Percentiles rank a stretch among this genome's conserved stretches.
Evolutionary conservation across 768 basidiomycete genomes (phyloP).

Genomic region (Termitomyces sp.): DNA sequence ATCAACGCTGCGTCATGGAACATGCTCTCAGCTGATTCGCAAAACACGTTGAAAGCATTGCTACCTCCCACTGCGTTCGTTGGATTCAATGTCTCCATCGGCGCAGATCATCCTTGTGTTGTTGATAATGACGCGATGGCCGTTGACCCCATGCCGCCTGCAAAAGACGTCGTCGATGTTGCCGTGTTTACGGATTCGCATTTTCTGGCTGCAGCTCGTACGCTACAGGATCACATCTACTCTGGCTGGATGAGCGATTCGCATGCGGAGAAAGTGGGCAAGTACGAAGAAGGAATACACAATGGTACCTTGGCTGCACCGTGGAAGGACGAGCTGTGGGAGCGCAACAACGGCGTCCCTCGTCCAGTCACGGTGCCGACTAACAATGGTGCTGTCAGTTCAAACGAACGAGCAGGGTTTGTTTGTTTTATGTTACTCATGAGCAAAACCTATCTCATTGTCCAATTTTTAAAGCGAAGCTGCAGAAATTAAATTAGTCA

Average conservation of each 20-base stretch:
- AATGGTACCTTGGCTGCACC: slow-evolving; percentile 44
- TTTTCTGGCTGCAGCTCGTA: slow-evolving; percentile 47
- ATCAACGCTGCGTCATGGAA: slow-evolving; percentile 42
- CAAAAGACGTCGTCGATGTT: slow-evolving; percentile 23
- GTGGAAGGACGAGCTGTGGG: slow-evolving; percentile 65
- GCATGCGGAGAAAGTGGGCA: slow-evolving; percentile 33
- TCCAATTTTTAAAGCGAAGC: slow-evolving; percentile 24
- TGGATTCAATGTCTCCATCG: slow-evolving; percentile 24
- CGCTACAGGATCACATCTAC: slow-evolving; percentile 57
- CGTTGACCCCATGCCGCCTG: slow-evolving; percentile 8
- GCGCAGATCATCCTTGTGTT: slow-evolving; percentile 31
- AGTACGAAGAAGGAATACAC: slow-evolving; percentile 37
- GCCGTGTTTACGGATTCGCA: slow-evolving; percentile 45
- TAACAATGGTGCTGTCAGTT: background rate
- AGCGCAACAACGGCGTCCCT: slow-evolving; percentile 27
- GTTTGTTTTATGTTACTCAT: slow-evolving; percentile 17
- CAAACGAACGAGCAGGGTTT: slow-evolving; percentile 26
- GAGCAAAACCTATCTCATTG: background rate
- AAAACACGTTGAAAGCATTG: slow-evolving; percentile 27
- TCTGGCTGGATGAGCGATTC: slow-evolving; percentile 43
- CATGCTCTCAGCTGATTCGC: slow-evolving; percentile 37
- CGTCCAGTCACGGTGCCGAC: slow-evolving; percentile 5
- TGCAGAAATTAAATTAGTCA: slow-evolving; percentile 36
- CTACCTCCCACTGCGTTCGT: slow-evolving; percentile 43
- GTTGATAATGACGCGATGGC: slow-evolving; percentile 13